phyloP scores from a whole-genome alignment of 2,329 filamentous ascomycete species.

The Microsporum ferrugineum region DNA sequence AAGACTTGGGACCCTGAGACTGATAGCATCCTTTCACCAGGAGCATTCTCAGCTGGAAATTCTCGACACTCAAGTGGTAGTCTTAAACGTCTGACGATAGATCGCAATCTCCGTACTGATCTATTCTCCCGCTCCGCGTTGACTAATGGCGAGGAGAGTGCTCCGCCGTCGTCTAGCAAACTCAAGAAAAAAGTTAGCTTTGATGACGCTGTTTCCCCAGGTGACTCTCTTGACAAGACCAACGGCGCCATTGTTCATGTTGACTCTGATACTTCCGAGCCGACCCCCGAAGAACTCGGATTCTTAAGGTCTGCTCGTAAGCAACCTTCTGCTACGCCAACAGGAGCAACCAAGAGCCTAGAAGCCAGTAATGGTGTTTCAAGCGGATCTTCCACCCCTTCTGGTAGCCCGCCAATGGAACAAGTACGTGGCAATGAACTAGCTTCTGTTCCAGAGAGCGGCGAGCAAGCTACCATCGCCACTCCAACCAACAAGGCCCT shows the following conservation, averaged over 20 bases:
- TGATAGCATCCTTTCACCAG: slow-evolving; percentile 75
- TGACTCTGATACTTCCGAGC: slow-evolving; percentile 42
- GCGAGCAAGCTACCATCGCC: slow-evolving; percentile 41
- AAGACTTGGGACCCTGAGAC: slow-evolving; percentile 63
- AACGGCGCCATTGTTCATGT: slow-evolving; percentile 44
- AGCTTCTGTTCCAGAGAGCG: slow-evolving; percentile 59
- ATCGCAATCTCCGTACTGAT: slow-evolving; percentile 65
- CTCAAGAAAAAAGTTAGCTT: slow-evolving; percentile 82
- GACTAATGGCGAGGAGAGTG: slow-evolving; percentile 32
- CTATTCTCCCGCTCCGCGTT: slow-evolving; percentile 39
- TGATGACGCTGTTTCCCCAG: slow-evolving; percentile 52
- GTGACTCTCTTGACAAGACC: slow-evolving; percentile 22
- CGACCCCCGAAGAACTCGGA: slow-evolving; percentile 48
- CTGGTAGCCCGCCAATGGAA: slow-evolving; percentile 52
- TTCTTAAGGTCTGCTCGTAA: slow-evolving; percentile 47
- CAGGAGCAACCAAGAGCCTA: slow-evolving; percentile 28
- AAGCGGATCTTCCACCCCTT: slow-evolving; percentile 23
- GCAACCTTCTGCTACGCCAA: slow-evolving; percentile 30
- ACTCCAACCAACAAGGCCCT: slow-evolving; percentile 27
- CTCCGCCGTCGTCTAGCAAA: slow-evolving; percentile 24
- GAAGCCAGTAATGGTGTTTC: slow-evolving; percentile 16
- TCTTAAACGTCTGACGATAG: slow-evolving; percentile 87
- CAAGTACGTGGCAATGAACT: slow-evolving; percentile 65
- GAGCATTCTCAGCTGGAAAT: slow-evolving; percentile 64
- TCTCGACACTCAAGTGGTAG: slow-evolving; percentile 56